Base-by-base conservation (phyloP, 139 green algal genomes). In the Chlamydomonas sphaeroides region DNA sequence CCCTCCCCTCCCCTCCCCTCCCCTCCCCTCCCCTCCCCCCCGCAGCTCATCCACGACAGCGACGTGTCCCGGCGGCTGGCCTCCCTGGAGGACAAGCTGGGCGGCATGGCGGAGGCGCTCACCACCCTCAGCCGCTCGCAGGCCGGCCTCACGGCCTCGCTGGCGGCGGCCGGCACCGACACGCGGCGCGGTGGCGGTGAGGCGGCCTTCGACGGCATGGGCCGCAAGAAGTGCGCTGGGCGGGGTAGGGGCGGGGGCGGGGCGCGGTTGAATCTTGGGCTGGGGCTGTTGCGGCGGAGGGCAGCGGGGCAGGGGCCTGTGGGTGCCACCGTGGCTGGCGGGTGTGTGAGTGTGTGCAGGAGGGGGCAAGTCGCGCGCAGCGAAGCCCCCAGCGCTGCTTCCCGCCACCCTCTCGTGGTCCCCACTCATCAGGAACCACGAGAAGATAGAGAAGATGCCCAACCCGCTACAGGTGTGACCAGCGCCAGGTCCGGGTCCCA, bases 361-460 rank as follows among this genome's bases (percentile, higher is more conserved):
- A n/a, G n/a, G n/a, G n/a, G n/a, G n/a, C n/a, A n/a, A n/a, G n/a
- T n/a, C n/a, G n/a, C n/a, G n/a, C n/a, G n/a, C n/a, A n/a, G n/a
- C n/a, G n/a, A 53, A 53, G 45, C 10, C 45, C 45, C 10, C 45
- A 21, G 10, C 45, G 45, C 45, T 14, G 45, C 45, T 53, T 14
- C 45, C 32, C 17, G 35, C 26, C 35, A 5, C 33, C 62, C 32
- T 1, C 62, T 7, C 32, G 7, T 11, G 2, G 32, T 1, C 32
- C 7, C 15, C 32, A 5, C 33, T 23, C 63, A 68, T 20, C n/a
- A 14, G 32, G 33, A 6, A 8, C 1, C 63, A 26, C 2, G 63
- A 68, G 33, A 14, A 28, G 3, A 67, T 78, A 32, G 70, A 78
- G 70, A n/a, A n/a, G 51, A 32, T 78, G 49, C 70, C 70, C 33